Percentiles rank a stretch among this genome's conserved stretches.
Conservation (phyloP, 495 filamentous ascomycete genomes). For the Neurospora sp. region DNA sequence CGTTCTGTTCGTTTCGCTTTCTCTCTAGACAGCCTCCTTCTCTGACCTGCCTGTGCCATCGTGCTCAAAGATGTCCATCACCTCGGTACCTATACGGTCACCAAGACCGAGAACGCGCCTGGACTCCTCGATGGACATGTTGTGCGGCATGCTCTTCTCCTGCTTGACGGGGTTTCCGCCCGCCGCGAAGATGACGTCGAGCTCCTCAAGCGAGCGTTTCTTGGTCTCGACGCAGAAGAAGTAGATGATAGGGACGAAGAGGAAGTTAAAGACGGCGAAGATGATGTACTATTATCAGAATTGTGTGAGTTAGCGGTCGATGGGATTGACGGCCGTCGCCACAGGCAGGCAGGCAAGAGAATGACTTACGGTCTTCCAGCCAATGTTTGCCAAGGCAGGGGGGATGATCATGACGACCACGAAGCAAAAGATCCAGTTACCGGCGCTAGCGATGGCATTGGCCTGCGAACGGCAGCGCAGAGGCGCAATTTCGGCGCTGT, state of each 20-base stretch:
- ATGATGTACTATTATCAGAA: not conserved
- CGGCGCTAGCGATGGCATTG: not conserved
- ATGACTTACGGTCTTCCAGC: not conserved
- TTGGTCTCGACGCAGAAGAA: not conserved
- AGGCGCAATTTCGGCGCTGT: not conserved
- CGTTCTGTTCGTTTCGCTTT: not conserved
- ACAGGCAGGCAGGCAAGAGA: no score
- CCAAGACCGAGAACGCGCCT: not conserved
- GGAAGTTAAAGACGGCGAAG: not conserved
- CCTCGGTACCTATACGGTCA: not conserved
- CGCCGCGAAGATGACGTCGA: not conserved
- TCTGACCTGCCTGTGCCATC: not conserved
- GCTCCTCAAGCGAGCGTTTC: not conserved
- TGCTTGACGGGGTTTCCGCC: not conserved
- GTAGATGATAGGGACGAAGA: not conserved
- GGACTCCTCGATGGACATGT: not conserved
- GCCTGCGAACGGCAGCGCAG: not conserved
- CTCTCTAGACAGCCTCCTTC: not conserved
- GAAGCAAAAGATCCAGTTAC: not conserved
- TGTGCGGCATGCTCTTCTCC: not conserved
- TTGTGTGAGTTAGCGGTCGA: not conserved
- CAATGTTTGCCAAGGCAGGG: not conserved
- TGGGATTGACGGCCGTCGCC: no score
- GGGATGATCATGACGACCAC: not conserved
- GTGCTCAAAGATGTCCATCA: not conserved